Conservation (phyloP, 768 basidiomycete genomes). For the Tricholoma matsutake region DNA sequence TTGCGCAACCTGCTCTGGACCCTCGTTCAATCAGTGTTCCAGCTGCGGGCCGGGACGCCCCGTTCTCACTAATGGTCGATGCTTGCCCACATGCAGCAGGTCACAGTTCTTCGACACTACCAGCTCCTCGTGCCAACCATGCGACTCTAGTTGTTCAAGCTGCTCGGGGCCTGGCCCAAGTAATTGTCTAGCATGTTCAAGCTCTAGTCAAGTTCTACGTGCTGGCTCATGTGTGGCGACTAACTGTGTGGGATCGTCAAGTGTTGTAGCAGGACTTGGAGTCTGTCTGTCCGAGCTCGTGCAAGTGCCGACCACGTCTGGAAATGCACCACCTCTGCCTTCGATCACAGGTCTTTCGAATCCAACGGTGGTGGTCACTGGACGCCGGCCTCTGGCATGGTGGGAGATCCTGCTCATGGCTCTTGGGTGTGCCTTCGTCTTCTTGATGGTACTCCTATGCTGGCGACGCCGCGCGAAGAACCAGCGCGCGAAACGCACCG, state of each 20-base stretch:
- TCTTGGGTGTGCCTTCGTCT: constrained; percentile 77
- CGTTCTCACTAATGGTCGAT: constrained; percentile 72
- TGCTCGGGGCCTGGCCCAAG: constrained; percentile 68
- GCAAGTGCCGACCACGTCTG: constrained; percentile 42
- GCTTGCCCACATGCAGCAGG: constrained; percentile 73
- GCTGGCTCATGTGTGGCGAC: constrained; percentile 62
- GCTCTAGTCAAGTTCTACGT: constrained; percentile 56
- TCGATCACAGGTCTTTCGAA: constrained; percentile 54
- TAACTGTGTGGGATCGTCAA: constrained; percentile 53
- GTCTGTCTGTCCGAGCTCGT: constrained; percentile 80
- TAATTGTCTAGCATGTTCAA: constrained; percentile 73
- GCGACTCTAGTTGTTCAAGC: constrained; percentile 75
- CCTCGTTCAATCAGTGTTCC: constrained; percentile 75
- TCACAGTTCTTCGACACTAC: constrained; percentile 70
- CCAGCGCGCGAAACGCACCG: constrained; percentile 64
- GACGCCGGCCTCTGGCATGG: constrained; percentile 52
- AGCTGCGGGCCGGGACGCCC: constrained; percentile 66
- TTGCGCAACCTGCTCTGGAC: constrained; percentile 79
- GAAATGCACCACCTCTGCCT: constrained; percentile 49
- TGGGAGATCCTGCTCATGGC: constrained; percentile 87
- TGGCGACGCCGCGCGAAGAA: constrained; percentile 72
- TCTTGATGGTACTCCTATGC: constrained; percentile 59
- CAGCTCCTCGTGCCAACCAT: constrained; percentile 61
- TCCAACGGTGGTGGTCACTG: constrained; percentile 35
- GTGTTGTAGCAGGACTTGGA: constrained; percentile 67